Base-by-base conservation (phyloP, 441 rosid genomes). In the Breynia disticha region DNA sequence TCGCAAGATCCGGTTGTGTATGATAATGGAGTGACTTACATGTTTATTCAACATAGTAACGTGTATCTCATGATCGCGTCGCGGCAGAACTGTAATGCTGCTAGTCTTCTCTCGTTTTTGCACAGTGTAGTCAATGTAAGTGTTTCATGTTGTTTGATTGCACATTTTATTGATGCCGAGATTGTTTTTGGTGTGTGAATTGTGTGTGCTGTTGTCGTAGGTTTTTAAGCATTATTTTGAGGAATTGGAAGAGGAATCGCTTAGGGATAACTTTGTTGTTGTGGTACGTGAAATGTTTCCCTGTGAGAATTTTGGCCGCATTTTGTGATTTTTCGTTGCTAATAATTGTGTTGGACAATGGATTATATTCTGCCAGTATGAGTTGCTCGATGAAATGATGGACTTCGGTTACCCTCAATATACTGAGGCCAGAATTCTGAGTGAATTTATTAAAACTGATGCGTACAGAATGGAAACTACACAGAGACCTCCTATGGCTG, bases 311-410 rank as follows among this genome's bases (percentile, higher is more conserved):
- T 46, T 20, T 14, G 48, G 21, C 47, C 19, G 32, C 11, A 11
- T 12, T 55, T 37, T 24, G 20, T 5, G 16, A 9, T 20, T 55
- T 20, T n/a, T 37, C 50, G 16, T 60, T 35, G 41, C 52, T 24
- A 6, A 16, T 60, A 53, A 54, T 44, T 22, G 52, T 16, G 51
- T 19, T 55, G 42, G 14, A 50, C n/a, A n/a, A n/a, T n/a, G n/a
- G n/a, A n/a, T 63, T 56, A 43, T 10, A 35, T 24, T 69, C 61
- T 72, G 55, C 48, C 84, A 89, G 97, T 93, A 88, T 37, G 98
- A 93, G 81, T 82, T 93, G 67, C 97, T 93, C 56, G 98, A 93
- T 57, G 98, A 93, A 77, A 93, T 93, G 84, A 88, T 93, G 98
- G 97, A 93, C 76, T 93, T 84, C 49, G 98, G 98, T 55, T 88